Base-by-base conservation (phyloP, 75 land plant genomes). In the Sequoiadendron giganteum region DNA sequence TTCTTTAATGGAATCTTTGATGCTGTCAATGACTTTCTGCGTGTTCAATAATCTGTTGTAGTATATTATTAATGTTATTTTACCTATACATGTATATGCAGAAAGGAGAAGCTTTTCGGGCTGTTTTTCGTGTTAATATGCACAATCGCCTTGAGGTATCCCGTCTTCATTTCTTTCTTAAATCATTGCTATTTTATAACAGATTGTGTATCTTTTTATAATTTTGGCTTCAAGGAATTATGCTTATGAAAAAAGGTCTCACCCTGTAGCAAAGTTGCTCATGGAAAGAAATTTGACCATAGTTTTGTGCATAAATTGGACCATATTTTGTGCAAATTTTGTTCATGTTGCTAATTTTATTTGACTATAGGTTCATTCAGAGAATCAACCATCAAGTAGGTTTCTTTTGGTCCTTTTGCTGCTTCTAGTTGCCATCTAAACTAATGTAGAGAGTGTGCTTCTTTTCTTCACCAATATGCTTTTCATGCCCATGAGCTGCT, bases 61-160 rank as follows among this genome's bases (percentile, higher is more conserved):
- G 61, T 56, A 56, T 56, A 56, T 16, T 56, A 56, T 16, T 56
- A 56, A 77, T 77, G 40, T 1, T 78, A 78, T 13, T 36, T 78
- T 18, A 19, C 42, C 16, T 39, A 38, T 19, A 78, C 36, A 38
- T 81, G 28, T 45, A 81, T 81, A 21, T 91, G 88, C 91, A 95
- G 97, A 93, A 89, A 88, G 97, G 95, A 2, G 58, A 91, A 32
- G 93, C 85, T 16, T 95, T 95, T 65, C 89, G 77, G 86, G 95
- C 91, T 84, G 68, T 49, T 21, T 93, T 94, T 88, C 95, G 94
- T 84, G 93, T 95, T 34, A 95, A 95, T 95, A 95, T 93, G 15
- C 89, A 94, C 87, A 92, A 93, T 75, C 90, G 92, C 80, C 72
- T 89, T 55, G 97, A 95, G 94, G 97, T 94, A 88, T 49, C 36